Conservation (phyloP, 2,329 filamentous ascomycete genomes). For the Teratosphaeria gauchensis region DNA sequence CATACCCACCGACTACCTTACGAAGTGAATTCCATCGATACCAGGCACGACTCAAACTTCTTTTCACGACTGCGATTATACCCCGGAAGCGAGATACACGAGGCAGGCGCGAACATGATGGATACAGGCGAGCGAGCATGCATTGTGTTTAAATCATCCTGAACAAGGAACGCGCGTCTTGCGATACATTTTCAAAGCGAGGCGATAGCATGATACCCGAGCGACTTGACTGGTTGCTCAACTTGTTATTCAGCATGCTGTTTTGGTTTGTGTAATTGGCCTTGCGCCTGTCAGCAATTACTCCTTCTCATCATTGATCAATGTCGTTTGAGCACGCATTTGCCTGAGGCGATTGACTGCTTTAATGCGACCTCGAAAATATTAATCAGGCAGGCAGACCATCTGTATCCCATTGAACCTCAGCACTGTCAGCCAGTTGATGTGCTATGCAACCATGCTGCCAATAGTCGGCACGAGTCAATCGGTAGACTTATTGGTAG, state of each 20-base stretch:
- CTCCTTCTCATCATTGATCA: no score
- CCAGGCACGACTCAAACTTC: background rate
- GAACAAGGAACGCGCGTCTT: background rate
- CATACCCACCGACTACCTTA: background rate
- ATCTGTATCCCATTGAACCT: no score
- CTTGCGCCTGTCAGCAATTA: background rate
- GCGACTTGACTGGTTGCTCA: background rate
- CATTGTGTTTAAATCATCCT: background rate
- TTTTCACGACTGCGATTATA: background rate
- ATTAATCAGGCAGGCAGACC: no score
- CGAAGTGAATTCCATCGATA: background rate
- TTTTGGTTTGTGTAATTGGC: background rate
- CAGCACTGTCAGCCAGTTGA: no score
- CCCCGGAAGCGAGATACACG: background rate
- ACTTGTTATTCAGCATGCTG: background rate
- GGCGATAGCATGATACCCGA: background rate
- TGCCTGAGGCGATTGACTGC: no score
- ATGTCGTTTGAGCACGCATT: no score
- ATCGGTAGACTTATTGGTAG: no score
- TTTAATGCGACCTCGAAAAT: no score
- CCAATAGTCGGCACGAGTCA: no score
- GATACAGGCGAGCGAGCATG: background rate
- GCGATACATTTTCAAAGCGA: background rate
- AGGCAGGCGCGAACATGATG: background rate
- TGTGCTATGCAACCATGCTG: no score